Percentiles rank a stretch among this genome's conserved stretches.
These are phyloP conservation scores for Cylindrotheca fusiformis DNA, from an alignment of 108 stramenopile genomes.

Conservation along the genomic window DNA sequence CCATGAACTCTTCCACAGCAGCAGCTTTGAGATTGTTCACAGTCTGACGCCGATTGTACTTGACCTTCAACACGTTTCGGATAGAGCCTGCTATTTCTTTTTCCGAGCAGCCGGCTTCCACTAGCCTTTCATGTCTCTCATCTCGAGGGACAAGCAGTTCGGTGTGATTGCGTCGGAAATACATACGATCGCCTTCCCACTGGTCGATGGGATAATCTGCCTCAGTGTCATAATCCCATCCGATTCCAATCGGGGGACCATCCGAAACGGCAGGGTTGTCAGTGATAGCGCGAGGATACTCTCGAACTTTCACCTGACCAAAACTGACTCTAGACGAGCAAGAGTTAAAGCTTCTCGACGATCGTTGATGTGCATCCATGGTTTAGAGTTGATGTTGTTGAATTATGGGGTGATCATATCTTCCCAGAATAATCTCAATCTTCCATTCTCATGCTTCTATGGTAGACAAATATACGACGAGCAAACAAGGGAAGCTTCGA, in stretches of 20 bases:
- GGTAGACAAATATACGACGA: too few species aligned
- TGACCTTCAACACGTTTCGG: constrained; percentile 14
- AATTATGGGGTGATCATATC: too few species aligned
- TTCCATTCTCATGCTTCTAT: too few species aligned
- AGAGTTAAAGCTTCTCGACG: background rate
- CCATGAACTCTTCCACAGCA: constrained; percentile 23
- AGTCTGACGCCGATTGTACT: constrained; percentile 34
- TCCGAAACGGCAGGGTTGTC: constrained; percentile 64
- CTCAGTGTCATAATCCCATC: constrained; percentile 53
- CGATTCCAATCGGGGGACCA: constrained; percentile 60
- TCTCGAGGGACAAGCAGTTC: constrained; percentile 9
- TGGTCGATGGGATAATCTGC: constrained; percentile 33
- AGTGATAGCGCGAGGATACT: constrained; percentile 44
- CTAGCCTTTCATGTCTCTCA: constrained; percentile 10
- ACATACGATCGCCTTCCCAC: constrained; percentile 26
- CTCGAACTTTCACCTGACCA: constrained; percentile 39
- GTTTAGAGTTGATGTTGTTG: too few species aligned
- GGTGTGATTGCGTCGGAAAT: constrained; percentile 3
- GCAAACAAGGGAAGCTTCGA: too few species aligned
- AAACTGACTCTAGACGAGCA: constrained; percentile 19
- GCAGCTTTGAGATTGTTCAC: constrained; percentile 19
- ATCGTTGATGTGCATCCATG: too few species aligned
- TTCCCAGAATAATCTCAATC: too few species aligned
- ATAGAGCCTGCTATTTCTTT: constrained; percentile 22
- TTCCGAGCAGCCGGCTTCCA: constrained; percentile 17